Conservation (phyloP, 2,329 filamentous ascomycete genomes). For the Paracorniculantispora psalliotae region DNA sequence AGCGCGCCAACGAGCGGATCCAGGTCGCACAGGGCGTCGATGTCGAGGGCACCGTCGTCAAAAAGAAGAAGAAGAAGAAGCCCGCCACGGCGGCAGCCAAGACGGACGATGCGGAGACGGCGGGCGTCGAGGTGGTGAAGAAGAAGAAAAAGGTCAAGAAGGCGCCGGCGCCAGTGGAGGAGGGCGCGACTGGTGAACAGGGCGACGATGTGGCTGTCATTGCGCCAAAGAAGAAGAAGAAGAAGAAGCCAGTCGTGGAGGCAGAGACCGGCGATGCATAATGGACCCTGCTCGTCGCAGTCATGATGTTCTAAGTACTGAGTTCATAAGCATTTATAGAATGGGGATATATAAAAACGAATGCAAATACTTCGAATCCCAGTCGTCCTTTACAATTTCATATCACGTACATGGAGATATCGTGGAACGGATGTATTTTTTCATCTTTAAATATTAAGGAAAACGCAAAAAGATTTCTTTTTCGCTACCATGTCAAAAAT, state of each 20-base stretch:
- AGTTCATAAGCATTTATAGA: slow-evolving; percentile 1
- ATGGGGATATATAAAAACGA: neutral
- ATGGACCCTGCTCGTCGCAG: neutral
- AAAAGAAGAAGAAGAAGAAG: slow-evolving; percentile 59
- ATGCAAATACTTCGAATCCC: no score
- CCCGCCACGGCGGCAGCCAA: slow-evolving; percentile 19
- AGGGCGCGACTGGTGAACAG: slow-evolving; percentile 17
- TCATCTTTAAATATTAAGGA: neutral
- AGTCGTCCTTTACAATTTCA: no score
- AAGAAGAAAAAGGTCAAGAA: slow-evolving; percentile 48
- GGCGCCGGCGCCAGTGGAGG: slow-evolving; percentile 15
- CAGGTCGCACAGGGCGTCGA: slow-evolving; percentile 65
- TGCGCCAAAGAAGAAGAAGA: slow-evolving; percentile 45
- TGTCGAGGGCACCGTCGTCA: slow-evolving; percentile 60
- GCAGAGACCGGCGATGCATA: slow-evolving; percentile 23
- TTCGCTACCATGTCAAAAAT: slow-evolving; percentile 2
- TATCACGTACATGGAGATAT: neutral
- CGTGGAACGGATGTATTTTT: neutral
- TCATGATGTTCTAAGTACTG: neutral
- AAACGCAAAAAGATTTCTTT: neutral
- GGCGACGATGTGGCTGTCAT: slow-evolving; percentile 18
- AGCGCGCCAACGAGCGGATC: slow-evolving; percentile 70
- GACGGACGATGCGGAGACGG: slow-evolving; percentile 14
- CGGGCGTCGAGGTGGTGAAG: slow-evolving; percentile 35
- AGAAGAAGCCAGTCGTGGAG: slow-evolving; percentile 36